These are phyloP conservation scores for Metroxylon sagu DNA, from an alignment of 176 grass and related monocot genomes.

Conservation along the genomic window DNA sequence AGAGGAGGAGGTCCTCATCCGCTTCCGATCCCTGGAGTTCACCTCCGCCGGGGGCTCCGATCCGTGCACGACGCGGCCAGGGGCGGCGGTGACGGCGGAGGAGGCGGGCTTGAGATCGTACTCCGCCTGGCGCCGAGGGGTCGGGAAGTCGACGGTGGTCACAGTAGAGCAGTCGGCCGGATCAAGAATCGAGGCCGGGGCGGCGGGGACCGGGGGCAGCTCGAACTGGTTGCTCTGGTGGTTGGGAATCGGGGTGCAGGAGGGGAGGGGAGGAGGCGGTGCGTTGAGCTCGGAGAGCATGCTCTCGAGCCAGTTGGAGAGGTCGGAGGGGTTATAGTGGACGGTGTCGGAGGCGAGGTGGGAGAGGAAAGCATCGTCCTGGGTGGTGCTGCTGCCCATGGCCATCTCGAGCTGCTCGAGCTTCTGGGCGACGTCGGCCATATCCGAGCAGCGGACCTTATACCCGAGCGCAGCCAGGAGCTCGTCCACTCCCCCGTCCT, in stretches of 20 bases:
- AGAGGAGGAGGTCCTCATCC: slow-evolving; percentile 71
- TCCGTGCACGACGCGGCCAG: slow-evolving; percentile 1
- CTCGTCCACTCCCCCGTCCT: slow-evolving; percentile 77
- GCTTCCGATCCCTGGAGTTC: slow-evolving; percentile 41
- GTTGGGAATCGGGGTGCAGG: not conserved
- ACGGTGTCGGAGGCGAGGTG: slow-evolving; percentile 72
- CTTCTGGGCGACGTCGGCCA: slow-evolving; percentile 95
- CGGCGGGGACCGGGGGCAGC: slow-evolving; percentile 20
- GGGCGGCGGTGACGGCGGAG: slow-evolving; percentile 3
- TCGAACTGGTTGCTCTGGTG: too few relatives aligned
- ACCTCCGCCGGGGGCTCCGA: slow-evolving; percentile 19
- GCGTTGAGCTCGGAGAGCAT: slow-evolving; percentile 86
- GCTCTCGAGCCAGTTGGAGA: slow-evolving; percentile 71
- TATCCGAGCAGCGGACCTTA: slow-evolving; percentile 89
- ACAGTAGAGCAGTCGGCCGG: slow-evolving; percentile 43
- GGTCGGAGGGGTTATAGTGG: slow-evolving; percentile 83
- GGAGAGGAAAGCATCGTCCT: slow-evolving; percentile 14
- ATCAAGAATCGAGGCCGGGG: not conserved
- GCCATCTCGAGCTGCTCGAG: slow-evolving; percentile 99
- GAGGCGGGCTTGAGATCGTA: slow-evolving; percentile 42
- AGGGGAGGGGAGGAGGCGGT: slow-evolving; percentile 48
- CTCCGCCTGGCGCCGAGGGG: too few relatives aligned
- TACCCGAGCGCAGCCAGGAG: slow-evolving; percentile 81
- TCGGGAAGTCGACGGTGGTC: slow-evolving; percentile 4
- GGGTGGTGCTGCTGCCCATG: slow-evolving; percentile 22